Evolutionary conservation across 116 monocot genomes (phyloP), one percentile per base, ranked within the genome.

Genomic region (Dioscorea cayenensis): DNA sequence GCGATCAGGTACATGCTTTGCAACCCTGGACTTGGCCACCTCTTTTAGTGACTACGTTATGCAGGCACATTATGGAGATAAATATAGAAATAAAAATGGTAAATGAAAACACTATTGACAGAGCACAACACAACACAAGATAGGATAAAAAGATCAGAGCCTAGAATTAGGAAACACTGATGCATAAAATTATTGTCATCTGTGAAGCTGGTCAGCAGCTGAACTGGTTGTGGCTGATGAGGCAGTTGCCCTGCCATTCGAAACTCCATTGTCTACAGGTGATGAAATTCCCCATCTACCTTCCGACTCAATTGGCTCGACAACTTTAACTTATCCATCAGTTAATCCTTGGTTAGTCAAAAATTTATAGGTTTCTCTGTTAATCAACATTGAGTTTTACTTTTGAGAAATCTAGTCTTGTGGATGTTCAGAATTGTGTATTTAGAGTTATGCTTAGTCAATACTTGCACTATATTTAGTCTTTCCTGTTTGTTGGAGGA

Each of bases 301-400:
- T 2, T 55, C 55, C 1, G 18, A 55, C 55, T 88, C 88, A 4
- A 76, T 66, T 5, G 92, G 92, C 28, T 92, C 92, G 19, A 92
- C 63, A 20, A 92, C 84, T 76, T 86, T 86, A 55, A 88, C 79
- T 6, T 70, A n/a, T 51, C 92, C 92, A 70, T 92, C 88, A 28
- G 82, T 84, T 35, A 92, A 21, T 22, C 88, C 92, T 25, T 25
- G 25, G 25, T 25, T 1, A 25, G 25, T 25, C 25, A 25, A 25
- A 25, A 25, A 25, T 25, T 25, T 25, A 25, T 25, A 25, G 25
- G 25, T 25, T 0, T 25, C 25, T 25, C 25, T 25, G 25, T 25
- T 25, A 25, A 25, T 25, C 25, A 25, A 25, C 25, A 25, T 25
- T 25, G 25, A 25, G 25, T 25, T 25, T 25, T 25, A 25, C 25